These are phyloP conservation scores for Barbatosphaeria neglecta DNA, from an alignment of 495 filamentous ascomycete species.

Conservation along the genomic window DNA sequence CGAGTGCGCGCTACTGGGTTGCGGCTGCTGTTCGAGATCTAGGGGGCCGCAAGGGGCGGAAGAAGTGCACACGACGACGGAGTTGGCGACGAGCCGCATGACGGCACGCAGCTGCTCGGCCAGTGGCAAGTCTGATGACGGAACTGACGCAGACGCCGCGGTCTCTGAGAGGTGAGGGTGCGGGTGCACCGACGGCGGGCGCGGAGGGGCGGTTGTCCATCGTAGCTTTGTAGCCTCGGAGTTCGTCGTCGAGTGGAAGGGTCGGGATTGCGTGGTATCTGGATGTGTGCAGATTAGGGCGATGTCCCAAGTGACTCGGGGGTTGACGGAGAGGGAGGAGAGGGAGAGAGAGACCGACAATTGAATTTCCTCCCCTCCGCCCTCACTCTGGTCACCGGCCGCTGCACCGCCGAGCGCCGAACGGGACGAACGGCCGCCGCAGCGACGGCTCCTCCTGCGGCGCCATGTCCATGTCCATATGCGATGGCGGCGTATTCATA, in stretches of 20 bases:
- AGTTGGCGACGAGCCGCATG: conserved; percentile 61
- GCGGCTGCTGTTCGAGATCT: conserved; percentile 14
- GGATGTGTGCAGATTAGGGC: too few species aligned
- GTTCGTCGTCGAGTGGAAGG: background rate
- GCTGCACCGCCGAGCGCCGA: too few species aligned
- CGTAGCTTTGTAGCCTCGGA: background rate
- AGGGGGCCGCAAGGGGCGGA: conserved; percentile 4
- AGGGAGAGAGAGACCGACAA: too few species aligned
- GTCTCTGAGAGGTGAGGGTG: background rate
- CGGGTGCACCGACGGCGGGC: conserved; percentile 2
- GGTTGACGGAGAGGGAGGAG: too few species aligned
- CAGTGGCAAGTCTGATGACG: conserved; percentile 13
- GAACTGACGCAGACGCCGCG: too few species aligned
- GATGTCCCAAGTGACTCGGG: too few species aligned
- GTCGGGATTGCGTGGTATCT: background rate
- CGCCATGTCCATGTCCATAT: too few species aligned
- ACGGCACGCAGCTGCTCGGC: conserved; percentile 40
- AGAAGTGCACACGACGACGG: conserved; percentile 62
- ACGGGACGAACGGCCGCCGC: too few species aligned
- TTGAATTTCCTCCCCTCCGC: too few species aligned
- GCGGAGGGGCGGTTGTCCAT: background rate
- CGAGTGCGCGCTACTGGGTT: too few species aligned
- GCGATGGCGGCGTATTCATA: background rate
- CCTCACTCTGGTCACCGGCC: too few species aligned
- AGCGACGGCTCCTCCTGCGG: too few species aligned